Conservation (phyloP, 1,139 yeast genomes). For the Lodderomyces beijingensis region DNA sequence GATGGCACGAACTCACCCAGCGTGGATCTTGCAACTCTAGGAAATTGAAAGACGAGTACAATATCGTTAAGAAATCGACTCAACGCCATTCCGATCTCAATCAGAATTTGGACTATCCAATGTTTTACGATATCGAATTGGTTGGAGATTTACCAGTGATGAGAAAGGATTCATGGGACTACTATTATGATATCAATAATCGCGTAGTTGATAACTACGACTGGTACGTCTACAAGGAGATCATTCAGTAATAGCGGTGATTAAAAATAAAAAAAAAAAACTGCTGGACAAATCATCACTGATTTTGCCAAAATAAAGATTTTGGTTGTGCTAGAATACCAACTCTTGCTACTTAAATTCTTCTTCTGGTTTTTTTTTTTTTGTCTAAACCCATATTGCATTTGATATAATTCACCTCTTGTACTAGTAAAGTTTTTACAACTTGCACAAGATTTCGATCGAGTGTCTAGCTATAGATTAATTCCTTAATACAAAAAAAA, state of each 20-base stretch:
- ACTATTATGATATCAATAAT: constrained; percentile 29
- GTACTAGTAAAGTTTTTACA: too few relatives aligned
- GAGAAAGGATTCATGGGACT: constrained; percentile 41
- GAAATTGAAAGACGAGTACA: constrained; percentile 30
- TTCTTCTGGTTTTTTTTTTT: too few relatives aligned
- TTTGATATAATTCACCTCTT: too few relatives aligned
- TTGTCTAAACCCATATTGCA: too few relatives aligned
- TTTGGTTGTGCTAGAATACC: too few relatives aligned
- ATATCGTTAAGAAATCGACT: constrained; percentile 21
- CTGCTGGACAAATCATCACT: not conserved
- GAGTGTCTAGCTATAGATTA: too few relatives aligned
- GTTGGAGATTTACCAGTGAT: constrained; percentile 27
- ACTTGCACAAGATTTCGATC: too few relatives aligned
- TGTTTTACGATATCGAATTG: constrained; percentile 17
- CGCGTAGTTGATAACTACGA: constrained; percentile 17
- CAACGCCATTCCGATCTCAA: constrained; percentile 24
- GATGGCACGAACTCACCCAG: constrained; percentile 17
- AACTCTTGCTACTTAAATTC: too few relatives aligned
- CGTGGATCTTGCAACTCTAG: constrained; percentile 28
- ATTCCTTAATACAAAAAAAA: too few relatives aligned
- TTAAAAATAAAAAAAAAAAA: not conserved
- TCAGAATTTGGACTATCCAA: constrained; percentile 21
- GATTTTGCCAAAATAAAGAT: not conserved
- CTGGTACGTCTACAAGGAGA: constrained; percentile 20
- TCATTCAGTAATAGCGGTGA: not conserved